These are phyloP conservation scores for Scutellaria minor DNA, from an alignment of 257 asterid species.

Conservation along the genomic window DNA sequence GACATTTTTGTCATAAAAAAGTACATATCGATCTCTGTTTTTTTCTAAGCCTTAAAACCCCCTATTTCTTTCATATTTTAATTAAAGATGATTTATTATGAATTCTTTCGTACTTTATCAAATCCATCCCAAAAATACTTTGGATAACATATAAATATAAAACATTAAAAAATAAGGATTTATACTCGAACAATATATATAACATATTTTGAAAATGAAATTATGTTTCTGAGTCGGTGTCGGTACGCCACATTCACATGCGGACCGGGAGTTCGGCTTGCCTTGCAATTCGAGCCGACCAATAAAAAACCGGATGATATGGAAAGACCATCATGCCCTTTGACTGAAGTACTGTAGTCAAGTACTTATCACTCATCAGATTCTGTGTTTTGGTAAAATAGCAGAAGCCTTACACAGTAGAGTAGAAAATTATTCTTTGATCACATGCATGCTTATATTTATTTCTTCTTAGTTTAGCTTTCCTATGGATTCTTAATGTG, in stretches of 20 bases:
- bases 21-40: too few species aligned
- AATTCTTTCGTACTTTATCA: too few species aligned
- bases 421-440: conserved; percentile 6
- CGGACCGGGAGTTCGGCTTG: conserved; percentile 16
- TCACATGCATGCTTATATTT: neutral
- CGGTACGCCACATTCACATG: conserved; percentile 44
- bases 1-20: too few species aligned
- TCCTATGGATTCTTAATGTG: neutral
- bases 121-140: too few species aligned
- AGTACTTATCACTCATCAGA: neutral
- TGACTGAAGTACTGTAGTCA: conserved; percentile 12
- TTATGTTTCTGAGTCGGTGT: conserved; percentile 1
- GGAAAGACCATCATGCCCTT: neutral
- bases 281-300: conserved; percentile 50
- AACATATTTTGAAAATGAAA: too few species aligned
- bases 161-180: too few species aligned
- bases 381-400: neutral
- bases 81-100: too few species aligned
- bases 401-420: neutral
- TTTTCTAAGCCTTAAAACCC: too few species aligned
- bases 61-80: too few species aligned
- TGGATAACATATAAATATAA: too few species aligned
- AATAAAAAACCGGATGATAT: conserved; percentile 19
- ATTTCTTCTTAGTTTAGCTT: neutral
- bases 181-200: too few species aligned